Evolutionary conservation across 352 stramenopile genomes (phyloP).

Genomic region (Aphanomyces invadans): DNA sequence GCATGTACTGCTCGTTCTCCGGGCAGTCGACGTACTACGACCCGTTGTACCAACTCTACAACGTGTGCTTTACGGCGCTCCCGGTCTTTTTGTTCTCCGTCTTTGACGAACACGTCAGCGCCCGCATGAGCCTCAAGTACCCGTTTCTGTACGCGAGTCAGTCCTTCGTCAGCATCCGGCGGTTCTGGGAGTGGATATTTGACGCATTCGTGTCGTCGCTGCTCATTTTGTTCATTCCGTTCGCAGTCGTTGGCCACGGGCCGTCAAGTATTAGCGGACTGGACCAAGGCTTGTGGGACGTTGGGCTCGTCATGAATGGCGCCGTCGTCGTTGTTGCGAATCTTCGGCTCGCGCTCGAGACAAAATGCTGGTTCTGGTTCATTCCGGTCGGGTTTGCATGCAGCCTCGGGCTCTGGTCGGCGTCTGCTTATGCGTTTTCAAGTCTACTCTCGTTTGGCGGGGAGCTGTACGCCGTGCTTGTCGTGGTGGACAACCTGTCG

Average conservation of each 20-base stretch:
- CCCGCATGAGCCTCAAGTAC: conserved; percentile 35
- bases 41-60: conserved; percentile 65
- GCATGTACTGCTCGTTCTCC: conserved; percentile 61
- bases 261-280: conserved; percentile 40
- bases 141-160: conserved; percentile 47
- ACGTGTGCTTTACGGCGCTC: conserved; percentile 71
- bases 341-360: conserved; percentile 41
- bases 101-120: conserved; percentile 48
- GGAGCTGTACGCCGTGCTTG: conserved; percentile 54
- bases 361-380: conserved; percentile 31
- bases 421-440: conserved; percentile 38
- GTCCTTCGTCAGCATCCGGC: conserved; percentile 39
- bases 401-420: conserved; percentile 42
- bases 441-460: conserved; percentile 45
- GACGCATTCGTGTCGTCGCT: conserved; percentile 44
- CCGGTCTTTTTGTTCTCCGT: conserved; percentile 59
- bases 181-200: conserved; percentile 52
- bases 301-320: conserved; percentile 59
- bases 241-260: conserved; percentile 35
- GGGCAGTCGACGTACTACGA: conserved; percentile 76
- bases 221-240: conserved; percentile 42
- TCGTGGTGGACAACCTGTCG: conserved; percentile 32
- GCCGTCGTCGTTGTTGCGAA: conserved; percentile 52
- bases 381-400: conserved; percentile 25
- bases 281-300: conserved; percentile 60